phyloP scores from a whole-genome alignment of 2,329 filamentous ascomycete genomes.

The Bipolaris cookei region DNA sequence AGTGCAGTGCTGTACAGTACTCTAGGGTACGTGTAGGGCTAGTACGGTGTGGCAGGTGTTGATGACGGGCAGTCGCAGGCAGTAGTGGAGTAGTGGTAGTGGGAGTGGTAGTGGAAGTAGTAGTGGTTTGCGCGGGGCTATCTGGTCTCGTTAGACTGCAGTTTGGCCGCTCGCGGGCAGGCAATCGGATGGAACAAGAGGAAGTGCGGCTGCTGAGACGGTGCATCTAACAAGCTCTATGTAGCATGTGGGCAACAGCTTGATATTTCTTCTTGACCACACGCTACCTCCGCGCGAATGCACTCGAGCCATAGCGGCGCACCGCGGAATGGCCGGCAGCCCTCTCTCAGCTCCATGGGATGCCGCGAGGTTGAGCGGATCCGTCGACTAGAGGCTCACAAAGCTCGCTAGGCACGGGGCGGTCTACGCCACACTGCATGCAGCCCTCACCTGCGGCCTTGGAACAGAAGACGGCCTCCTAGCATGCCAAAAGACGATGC shows the following conservation, averaged over 20 bases:
- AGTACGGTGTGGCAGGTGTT: background rate
- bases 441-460: constrained; percentile 14
- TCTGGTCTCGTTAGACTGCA: too few relatives aligned
- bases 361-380: constrained; percentile 12
- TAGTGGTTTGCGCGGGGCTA: background rate
- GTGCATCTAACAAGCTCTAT: background rate
- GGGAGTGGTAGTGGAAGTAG: background rate
- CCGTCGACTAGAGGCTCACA: constrained; percentile 20
- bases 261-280: constrained; percentile 15
- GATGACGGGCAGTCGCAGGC: background rate
- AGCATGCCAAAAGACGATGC: background rate
- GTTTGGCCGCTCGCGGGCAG: background rate
- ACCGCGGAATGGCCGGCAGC: constrained; percentile 29
- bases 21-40: background rate
- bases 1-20: background rate
- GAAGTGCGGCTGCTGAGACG: background rate
- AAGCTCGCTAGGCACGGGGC: constrained; percentile 21
- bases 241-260: constrained; percentile 4
- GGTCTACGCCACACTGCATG: constrained; percentile 24
- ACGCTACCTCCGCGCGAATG: constrained; percentile 28
- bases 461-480: constrained; percentile 1
- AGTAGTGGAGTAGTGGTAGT: background rate
- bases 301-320: constrained; percentile 24
- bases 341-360: constrained; percentile 16
- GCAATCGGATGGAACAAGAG: background rate